Base-by-base conservation (phyloP, 371 early-diverging fungal species). In the Gilbertella persicaria region DNA sequence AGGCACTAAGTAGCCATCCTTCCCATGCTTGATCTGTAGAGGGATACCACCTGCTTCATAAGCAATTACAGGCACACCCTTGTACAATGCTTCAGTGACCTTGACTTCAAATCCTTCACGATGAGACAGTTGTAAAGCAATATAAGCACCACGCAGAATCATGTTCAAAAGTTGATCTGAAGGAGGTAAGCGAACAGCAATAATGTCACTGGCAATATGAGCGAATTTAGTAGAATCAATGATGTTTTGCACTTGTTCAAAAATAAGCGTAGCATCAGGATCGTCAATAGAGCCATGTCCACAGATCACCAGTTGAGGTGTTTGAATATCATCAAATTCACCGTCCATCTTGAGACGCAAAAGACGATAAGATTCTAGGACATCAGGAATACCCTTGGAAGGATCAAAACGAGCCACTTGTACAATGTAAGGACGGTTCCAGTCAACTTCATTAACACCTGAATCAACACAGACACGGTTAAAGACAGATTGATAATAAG, bases 361-460 rank as follows among this genome's bases (percentile, higher is more conserved):
- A 8, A 69, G 44, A 20, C 80, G 66, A 62, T 90, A 94, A 0
- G 91, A 77, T 54, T 89, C 81, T 14, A 94, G 58, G 7, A 89
- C 84, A 58, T 93, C 90, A 4, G 85, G 86, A 28, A 93, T 89
- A 73, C 92, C 94, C 73, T 94, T 94, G 42, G 90, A 87, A n/a
- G 95, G 95, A 69, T 94, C 95, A 49, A 94, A 93, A 24, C 95
- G 75, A 20, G 90, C 86, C n/a, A 93, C 83, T 71, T 94, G 94
- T 19, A 87, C 79, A 67, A 94, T 85, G 62, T 93, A 93, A 9
- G 88, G 90, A 14, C 89, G 74, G 26, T 69, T 59, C 61, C 78
- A 76, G 43, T 84, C 75, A 1, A 87, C 79, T 25, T 78, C 75
- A 8, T 79, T 76, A 24, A 84, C 78, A 51, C 83, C 84, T 62